These are phyloP conservation scores for Plasmopara viticola DNA, from an alignment of 352 stramenopile species.

Conservation along the genomic window DNA sequence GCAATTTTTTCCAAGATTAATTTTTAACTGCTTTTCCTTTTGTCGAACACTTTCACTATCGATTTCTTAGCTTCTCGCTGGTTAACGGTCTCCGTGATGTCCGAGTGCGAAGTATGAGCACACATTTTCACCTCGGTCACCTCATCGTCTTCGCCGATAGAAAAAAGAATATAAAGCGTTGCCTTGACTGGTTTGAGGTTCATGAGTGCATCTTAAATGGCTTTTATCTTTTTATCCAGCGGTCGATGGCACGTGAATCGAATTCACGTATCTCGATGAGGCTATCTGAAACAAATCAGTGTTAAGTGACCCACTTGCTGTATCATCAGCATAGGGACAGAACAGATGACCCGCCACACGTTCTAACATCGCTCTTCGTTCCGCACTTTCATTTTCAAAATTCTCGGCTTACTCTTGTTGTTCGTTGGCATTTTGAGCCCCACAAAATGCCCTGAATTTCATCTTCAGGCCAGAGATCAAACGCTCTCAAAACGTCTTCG, in stretches of 20 bases:
- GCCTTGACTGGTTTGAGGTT: conserved; percentile 9
- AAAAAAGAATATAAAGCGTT: conserved; percentile 11
- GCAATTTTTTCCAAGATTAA: conserved; percentile 9
- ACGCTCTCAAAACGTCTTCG: conserved; percentile 19
- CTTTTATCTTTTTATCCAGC: conserved; percentile 12
- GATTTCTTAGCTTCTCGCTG: conserved; percentile 1
- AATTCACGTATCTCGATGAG: conserved; percentile 10
- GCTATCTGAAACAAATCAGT: background rate
- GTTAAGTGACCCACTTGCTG: background rate
- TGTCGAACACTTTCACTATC: background rate
- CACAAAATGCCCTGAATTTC: conserved; percentile 12
- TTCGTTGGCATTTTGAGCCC: conserved; percentile 5
- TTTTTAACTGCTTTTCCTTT: conserved; percentile 1
- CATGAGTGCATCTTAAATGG: conserved; percentile 9
- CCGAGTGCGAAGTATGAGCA: conserved; percentile 3
- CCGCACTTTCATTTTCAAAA: conserved; percentile 9
- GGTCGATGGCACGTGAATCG: conserved; percentile 4
- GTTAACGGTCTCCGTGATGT: background rate
- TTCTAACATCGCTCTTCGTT: conserved; percentile 9
- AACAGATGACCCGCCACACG: conserved; percentile 12
- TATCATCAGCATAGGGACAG: background rate
- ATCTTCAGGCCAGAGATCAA: conserved; percentile 25
- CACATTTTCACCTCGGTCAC: conserved; percentile 14
- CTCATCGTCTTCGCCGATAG: background rate
- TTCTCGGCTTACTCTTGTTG: conserved; percentile 8